A percentile compares a stretch with the other conserved stretches of the same genome.
phyloP scores from a whole-genome alignment of 2,329 filamentous ascomycete genomes.

The Botrytis aclada region DNA sequence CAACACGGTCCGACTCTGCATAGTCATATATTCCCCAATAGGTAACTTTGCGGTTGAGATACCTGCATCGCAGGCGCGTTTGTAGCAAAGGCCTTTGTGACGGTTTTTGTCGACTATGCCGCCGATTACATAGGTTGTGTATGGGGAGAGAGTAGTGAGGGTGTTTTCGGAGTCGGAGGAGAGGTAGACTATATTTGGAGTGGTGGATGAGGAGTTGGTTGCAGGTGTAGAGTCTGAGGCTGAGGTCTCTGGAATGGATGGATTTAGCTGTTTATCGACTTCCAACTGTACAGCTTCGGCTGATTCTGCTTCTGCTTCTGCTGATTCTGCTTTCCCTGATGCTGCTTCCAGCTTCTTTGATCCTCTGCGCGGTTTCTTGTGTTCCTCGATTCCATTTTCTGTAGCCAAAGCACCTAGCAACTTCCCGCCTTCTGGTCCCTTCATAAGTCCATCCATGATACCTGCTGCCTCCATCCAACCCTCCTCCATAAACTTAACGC shows the following conservation, averaged over 20 bases:
- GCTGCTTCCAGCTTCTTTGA: background rate
- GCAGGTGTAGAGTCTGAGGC: conserved; percentile 52
- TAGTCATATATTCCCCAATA: conserved; percentile 92
- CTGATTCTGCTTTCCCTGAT: background rate
- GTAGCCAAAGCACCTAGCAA: conserved; percentile 48
- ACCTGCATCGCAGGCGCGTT: conserved; percentile 68
- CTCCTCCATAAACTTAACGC: conserved; percentile 67
- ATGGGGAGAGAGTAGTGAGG: conserved; percentile 76
- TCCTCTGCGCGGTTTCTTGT: background rate
- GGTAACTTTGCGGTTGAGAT: conserved; percentile 88
- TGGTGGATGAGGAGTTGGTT: conserved; percentile 73
- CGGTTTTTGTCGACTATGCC: conserved; percentile 95
- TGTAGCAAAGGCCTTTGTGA: conserved; percentile 92
- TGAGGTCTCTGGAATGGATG: background rate
- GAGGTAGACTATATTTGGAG: conserved; percentile 69
- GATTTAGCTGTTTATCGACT: background rate
- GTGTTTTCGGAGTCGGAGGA: conserved; percentile 88
- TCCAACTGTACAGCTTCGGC: background rate
- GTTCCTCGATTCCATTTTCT: conserved; percentile 14
- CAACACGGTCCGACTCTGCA: conserved; percentile 81
- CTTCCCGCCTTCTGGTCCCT: conserved; percentile 50
- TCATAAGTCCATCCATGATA: conserved; percentile 67
- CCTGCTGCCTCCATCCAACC: conserved; percentile 70
- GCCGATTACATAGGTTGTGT: conserved; percentile 89
- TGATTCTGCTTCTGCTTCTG: background rate